Conservation (phyloP, 768 basidiomycete species). For the Lactarius tabidus region DNA sequence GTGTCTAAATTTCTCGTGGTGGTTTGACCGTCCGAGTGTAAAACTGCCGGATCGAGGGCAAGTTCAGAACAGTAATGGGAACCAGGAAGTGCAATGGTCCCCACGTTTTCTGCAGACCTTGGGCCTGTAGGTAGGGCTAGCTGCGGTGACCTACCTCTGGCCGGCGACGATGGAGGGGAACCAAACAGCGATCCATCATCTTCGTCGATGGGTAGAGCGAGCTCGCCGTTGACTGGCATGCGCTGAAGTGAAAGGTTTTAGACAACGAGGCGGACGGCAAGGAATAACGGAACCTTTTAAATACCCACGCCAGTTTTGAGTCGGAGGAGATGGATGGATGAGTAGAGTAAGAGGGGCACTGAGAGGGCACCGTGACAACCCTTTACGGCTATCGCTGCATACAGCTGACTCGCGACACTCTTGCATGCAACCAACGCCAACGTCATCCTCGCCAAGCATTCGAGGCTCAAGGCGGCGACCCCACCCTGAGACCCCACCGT, state of each 20-base stretch:
- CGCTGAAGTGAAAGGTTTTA: slow-evolving; percentile 17
- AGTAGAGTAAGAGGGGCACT: not conserved
- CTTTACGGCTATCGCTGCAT: not conserved
- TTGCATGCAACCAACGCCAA: not conserved
- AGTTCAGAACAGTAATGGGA: slow-evolving; percentile 87
- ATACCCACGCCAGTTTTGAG: slow-evolving; percentile 13
- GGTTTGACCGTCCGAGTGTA: slow-evolving; percentile 42
- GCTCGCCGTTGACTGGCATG: slow-evolving; percentile 26
- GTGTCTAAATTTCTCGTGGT: slow-evolving; percentile 34
- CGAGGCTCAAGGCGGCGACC: slow-evolving; percentile 12
- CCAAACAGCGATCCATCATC: slow-evolving; percentile 70
- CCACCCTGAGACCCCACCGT: not conserved
- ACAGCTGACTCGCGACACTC: not conserved
- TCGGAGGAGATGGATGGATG: not conserved
- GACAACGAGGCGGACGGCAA: not conserved
- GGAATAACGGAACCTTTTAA: slow-evolving; percentile 12
- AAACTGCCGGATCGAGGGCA: slow-evolving; percentile 75
- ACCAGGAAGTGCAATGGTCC: slow-evolving; percentile 98
- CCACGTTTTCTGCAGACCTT: slow-evolving; percentile 76
- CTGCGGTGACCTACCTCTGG: slow-evolving; percentile 51
- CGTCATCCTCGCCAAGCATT: not conserved
- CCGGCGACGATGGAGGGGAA: slow-evolving; percentile 65
- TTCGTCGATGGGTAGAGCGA: slow-evolving; percentile 16
- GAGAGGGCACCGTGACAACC: not conserved
- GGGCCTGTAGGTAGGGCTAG: slow-evolving; percentile 54